A percentile compares a stretch with the other conserved stretches of the same genome.
These are phyloP conservation scores for Anthoceros angustus DNA, from an alignment of 225 moss, liverwort and hornwort genomes.

Conservation along the genomic window DNA sequence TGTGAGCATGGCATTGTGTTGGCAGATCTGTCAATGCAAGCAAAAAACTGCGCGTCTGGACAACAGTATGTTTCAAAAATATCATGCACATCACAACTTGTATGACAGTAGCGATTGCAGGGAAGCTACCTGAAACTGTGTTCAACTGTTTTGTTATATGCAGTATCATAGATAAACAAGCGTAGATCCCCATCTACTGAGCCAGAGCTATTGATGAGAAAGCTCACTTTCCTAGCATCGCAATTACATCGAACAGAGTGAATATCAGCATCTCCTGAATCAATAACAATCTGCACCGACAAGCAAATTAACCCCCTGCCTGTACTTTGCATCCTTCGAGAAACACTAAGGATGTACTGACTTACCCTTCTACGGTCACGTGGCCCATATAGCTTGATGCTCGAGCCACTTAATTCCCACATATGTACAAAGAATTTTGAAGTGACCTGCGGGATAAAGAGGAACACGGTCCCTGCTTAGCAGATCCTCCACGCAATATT, in stretches of 20 bases:
- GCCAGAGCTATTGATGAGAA: conserved; percentile 25
- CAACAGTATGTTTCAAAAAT: neutral
- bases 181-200: conserved; percentile 16
- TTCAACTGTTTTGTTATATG: conserved; percentile 46
- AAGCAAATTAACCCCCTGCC: neutral
- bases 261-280: conserved; percentile 24
- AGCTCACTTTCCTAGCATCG: conserved; percentile 66
- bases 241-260: conserved; percentile 47
- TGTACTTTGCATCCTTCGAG: neutral
- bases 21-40: conserved; percentile 7
- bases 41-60: neutral
- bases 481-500: neutral
- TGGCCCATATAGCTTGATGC: conserved; percentile 35
- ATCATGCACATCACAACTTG: neutral
- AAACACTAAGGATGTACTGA: neutral
- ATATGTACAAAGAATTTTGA: conserved; percentile 40
- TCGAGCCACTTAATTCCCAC: conserved; percentile 42
- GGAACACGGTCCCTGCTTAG: neutral
- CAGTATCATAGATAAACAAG: conserved; percentile 57
- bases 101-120: neutral
- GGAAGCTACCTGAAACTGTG: conserved; percentile 39
- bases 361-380: conserved; percentile 56
- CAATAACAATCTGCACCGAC: conserved; percentile 17
- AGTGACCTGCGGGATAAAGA: conserved; percentile 22
- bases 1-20: conserved; percentile 41